These are phyloP conservation scores for Physcia stellaris DNA, from an alignment of 495 filamentous ascomycete genomes.

Conservation along the genomic window DNA sequence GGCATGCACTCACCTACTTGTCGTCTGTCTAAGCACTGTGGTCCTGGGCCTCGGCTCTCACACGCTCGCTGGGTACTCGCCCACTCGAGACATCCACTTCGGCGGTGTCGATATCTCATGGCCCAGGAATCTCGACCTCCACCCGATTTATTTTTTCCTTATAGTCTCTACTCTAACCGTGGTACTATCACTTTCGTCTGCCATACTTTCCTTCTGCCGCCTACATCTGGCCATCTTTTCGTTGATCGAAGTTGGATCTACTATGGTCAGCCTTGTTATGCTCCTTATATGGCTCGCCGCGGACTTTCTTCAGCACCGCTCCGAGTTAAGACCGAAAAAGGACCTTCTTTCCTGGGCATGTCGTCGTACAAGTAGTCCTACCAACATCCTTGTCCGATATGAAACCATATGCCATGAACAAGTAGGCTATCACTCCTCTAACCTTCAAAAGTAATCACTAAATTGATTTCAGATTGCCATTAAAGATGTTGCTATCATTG, in stretches of 20 bases:
- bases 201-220: neutral
- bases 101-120: slow-evolving; percentile 1
- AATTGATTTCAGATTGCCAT: slow-evolving; percentile 1
- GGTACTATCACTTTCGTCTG: neutral
- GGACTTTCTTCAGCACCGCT: neutral
- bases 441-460: neutral
- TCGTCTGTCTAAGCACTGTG: neutral
- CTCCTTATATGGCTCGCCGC: slow-evolving; percentile 3
- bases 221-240: neutral
- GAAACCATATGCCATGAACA: slow-evolving; percentile 3
- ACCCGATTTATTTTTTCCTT: slow-evolving; percentile 1
- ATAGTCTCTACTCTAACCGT: neutral
- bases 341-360: slow-evolving; percentile 5
- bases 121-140: slow-evolving; percentile 4
- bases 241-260: neutral
- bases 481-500: neutral
- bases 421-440: neutral
- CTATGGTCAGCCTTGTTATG: neutral
- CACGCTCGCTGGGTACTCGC: neutral
- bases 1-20: neutral
- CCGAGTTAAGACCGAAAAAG: slow-evolving; percentile 1
- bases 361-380: slow-evolving; percentile 2
- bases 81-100: slow-evolving; percentile 1
- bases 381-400: slow-evolving; percentile 5
- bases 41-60: slow-evolving; percentile 1